These are phyloP conservation scores for Tetradesmus obliquus DNA, from an alignment of 139 green algal genomes.

Conservation along the genomic window DNA sequence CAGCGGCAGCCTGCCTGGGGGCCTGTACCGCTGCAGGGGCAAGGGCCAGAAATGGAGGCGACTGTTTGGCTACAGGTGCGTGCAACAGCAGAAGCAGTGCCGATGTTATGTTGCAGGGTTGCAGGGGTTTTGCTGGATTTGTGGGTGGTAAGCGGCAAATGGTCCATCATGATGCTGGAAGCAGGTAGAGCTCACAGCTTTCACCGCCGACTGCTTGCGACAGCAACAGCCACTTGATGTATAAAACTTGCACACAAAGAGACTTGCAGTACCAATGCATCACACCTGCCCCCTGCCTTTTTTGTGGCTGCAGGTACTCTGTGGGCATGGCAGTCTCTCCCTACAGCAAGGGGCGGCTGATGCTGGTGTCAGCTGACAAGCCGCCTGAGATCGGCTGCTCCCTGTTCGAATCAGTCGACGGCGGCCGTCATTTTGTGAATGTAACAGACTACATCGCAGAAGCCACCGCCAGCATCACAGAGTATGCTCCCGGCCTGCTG, in stretches of 20 bases:
- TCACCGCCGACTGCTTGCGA: too few species aligned
- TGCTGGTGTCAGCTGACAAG: conserved; percentile 37
- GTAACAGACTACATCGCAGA: conserved; percentile 23
- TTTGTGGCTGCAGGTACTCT: conserved; percentile 24
- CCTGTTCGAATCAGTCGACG: conserved; percentile 28
- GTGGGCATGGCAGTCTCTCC: conserved; percentile 15
- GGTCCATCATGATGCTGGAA: too few species aligned
- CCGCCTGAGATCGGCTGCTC: conserved; percentile 20
- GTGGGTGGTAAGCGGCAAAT: too few species aligned
- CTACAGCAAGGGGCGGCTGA: conserved; percentile 22
- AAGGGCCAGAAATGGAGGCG: conserved; percentile 33
- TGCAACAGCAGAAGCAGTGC: neutral
- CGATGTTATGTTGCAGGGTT: neutral
- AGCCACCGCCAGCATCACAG: neutral
- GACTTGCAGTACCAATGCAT: too few species aligned
- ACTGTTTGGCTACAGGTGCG: conserved; percentile 41
- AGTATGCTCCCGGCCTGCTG: neutral
- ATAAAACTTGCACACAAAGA: too few species aligned
- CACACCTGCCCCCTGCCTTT: neutral
- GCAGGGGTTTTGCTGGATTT: too few species aligned
- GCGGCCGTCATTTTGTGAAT: conserved; percentile 15
- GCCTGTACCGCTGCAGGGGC: conserved; percentile 29
- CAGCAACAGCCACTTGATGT: too few species aligned
- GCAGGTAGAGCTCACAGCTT: too few species aligned
- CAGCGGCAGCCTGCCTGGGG: conserved; percentile 34